Evolutionary conservation across 129 eudicot genomes (phyloP).

Genomic region (Calendula officinalis): DNA sequence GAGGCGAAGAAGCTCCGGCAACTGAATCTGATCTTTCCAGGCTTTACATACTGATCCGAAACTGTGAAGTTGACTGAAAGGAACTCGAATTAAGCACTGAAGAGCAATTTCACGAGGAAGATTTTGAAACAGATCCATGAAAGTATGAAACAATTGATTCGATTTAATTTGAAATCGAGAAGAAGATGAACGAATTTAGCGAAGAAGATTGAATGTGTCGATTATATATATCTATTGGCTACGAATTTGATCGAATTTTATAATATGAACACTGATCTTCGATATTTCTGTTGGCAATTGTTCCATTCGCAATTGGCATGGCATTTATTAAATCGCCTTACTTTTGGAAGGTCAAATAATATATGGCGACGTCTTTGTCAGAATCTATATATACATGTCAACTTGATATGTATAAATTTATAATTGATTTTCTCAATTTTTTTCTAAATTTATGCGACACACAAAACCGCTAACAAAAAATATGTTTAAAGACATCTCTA

Average conservation of each 20-base stretch:
- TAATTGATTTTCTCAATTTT: no score
- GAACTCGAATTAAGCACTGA: constrained; percentile 46
- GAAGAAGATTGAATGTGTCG: background rate
- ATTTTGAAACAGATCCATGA: constrained; percentile 39
- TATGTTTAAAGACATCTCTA: no score
- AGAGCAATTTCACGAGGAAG: constrained; percentile 37
- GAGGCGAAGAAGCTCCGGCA: constrained; percentile 31
- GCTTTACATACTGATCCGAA: constrained; percentile 33
- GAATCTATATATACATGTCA: no score
- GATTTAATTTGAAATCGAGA: background rate
- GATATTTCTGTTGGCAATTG: background rate
- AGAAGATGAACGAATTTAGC: background rate
- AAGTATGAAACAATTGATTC: background rate
- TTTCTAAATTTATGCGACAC: no score
- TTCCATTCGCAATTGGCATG: no score
- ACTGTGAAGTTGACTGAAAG: constrained; percentile 22
- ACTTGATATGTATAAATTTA: no score
- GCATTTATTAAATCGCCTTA: no score
- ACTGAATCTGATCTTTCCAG: constrained; percentile 31
- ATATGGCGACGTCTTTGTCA: no score
- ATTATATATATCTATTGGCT: constrained; percentile 6
- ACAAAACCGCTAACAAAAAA: no score
- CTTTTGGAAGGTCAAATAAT: no score
- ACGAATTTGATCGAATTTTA: background rate
- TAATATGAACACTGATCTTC: background rate